These are phyloP conservation scores for Acacia crassicarpa DNA, from an alignment of 306 rosid genomes.

Conservation along the genomic window DNA sequence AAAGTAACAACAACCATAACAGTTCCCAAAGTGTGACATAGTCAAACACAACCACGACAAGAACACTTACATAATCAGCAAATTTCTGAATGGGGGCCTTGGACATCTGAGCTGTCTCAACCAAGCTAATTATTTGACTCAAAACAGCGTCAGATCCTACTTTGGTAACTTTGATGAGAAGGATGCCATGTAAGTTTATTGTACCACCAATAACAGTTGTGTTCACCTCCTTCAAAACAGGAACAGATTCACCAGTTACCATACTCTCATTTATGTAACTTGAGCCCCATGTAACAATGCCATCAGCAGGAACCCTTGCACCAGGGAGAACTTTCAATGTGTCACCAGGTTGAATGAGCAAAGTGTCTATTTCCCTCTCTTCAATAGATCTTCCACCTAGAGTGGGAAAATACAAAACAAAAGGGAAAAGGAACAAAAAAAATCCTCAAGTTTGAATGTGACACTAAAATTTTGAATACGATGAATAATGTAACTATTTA, in stretches of 20 bases:
- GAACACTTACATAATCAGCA: slow-evolving; percentile 83
- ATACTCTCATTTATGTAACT: slow-evolving; percentile 88
- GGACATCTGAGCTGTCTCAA: slow-evolving; percentile 94
- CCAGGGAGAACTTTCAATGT: slow-evolving; percentile 85
- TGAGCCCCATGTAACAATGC: slow-evolving; percentile 75
- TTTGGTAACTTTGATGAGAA: slow-evolving; percentile 69
- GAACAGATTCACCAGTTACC: slow-evolving; percentile 91
- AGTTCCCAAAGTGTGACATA: not conserved
- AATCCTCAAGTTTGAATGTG: slow-evolving; percentile 15
- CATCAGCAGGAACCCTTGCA: slow-evolving; percentile 83
- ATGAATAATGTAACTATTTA: slow-evolving; percentile 9
- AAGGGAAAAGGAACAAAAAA: not conserved
- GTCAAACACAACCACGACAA: slow-evolving; percentile 23
- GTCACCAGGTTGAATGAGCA: slow-evolving; percentile 77
- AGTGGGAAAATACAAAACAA: not conserved
- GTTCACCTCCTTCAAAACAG: slow-evolving; percentile 63
- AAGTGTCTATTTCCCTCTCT: slow-evolving; percentile 84
- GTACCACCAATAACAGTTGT: slow-evolving; percentile 82
- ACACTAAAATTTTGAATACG: not conserved
- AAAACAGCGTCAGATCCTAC: slow-evolving; percentile 81
- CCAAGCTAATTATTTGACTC: slow-evolving; percentile 88
- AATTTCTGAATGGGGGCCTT: slow-evolving; percentile 96
- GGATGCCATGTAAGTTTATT: slow-evolving; percentile 74
- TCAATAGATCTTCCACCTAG: slow-evolving; percentile 61
- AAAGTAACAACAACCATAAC: not conserved